Conservation (phyloP, 2,329 filamentous ascomycete genomes). For the Ambrosiella beaveri region DNA sequence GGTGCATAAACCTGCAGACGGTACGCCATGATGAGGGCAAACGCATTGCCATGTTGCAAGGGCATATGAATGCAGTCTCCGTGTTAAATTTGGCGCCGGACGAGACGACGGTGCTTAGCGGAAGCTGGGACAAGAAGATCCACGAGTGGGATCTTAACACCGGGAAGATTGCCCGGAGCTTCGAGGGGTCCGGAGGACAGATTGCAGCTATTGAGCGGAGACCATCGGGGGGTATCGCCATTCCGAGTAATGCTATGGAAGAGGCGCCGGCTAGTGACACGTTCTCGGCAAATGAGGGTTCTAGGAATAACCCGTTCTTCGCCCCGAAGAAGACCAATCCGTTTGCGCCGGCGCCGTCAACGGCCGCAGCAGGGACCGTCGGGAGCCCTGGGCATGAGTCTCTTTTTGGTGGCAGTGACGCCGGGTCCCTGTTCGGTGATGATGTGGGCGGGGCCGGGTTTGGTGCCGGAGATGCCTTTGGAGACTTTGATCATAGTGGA, state of each 20-base stretch:
- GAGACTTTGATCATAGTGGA: conserved; percentile 16
- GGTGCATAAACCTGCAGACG: conserved; percentile 82
- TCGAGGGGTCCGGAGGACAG: conserved; percentile 62
- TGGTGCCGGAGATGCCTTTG: conserved; percentile 42
- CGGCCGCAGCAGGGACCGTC: conserved; percentile 27
- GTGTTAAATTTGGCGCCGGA: conserved; percentile 68
- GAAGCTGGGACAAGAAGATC: conserved; percentile 91
- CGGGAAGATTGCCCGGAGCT: conserved; percentile 57
- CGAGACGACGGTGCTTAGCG: conserved; percentile 73
- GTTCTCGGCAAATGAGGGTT: conserved; percentile 49
- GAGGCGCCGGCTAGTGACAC: conserved; percentile 36
- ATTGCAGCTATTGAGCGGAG: conserved; percentile 78
- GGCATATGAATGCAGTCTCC: conserved; percentile 83
- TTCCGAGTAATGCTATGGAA: conserved; percentile 42
- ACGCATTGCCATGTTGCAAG: conserved; percentile 61
- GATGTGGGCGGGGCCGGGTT: conserved; percentile 28
- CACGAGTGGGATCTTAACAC: conserved; percentile 91
- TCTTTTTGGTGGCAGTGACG: conserved; percentile 63
- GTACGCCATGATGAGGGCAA: conserved; percentile 91
- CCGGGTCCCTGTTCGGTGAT: conserved; percentile 79
- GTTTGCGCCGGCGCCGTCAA: conserved; percentile 6
- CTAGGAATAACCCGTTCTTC: conserved; percentile 2
- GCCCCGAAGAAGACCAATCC: conserved; percentile 10
- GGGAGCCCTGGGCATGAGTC: conserved; percentile 59
- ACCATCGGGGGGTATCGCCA: conserved; percentile 54